A percentile compares a stretch with the other conserved stretches of the same genome.
These are phyloP conservation scores for Oryza brachyantha DNA, from an alignment of 176 grass and related monocot genomes.

Conservation along the genomic window DNA sequence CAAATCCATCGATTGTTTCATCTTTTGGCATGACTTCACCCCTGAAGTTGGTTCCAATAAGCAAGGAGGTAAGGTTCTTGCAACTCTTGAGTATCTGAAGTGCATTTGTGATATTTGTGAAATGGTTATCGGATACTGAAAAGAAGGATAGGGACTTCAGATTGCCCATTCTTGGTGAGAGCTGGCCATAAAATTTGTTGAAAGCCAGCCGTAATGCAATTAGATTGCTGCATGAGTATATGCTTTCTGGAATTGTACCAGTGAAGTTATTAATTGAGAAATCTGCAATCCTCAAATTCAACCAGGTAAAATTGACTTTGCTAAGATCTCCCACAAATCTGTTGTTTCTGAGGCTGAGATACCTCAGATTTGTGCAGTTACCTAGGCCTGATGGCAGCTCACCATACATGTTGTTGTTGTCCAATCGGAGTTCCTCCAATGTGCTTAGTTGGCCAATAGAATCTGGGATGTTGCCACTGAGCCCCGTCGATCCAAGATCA, in stretches of 20 bases:
- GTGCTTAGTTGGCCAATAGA: conserved; percentile 53
- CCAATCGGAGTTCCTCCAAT: conserved; percentile 43
- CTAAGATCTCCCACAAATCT: conserved; percentile 49
- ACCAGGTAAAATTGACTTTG: conserved; percentile 50
- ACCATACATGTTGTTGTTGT: conserved; percentile 57
- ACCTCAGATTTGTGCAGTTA: conserved; percentile 57
- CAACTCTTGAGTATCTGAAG: conserved; percentile 60
- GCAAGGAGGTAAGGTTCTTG: conserved; percentile 49
- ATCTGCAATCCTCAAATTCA: conserved; percentile 59
- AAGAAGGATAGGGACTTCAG: conserved; percentile 57
- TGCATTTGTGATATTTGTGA: conserved; percentile 54
- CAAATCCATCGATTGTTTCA: conserved; percentile 48
- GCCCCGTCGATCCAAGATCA: conserved; percentile 47
- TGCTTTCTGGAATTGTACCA: conserved; percentile 64
- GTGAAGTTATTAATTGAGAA: conserved; percentile 56
- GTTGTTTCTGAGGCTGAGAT: conserved; percentile 65
- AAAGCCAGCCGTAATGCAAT: conserved; percentile 56
- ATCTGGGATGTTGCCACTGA: conserved; percentile 45
- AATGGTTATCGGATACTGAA: conserved; percentile 57
- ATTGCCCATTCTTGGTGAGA: conserved; percentile 55
- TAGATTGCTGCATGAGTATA: conserved; percentile 63
- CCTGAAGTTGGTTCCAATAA: conserved; percentile 59
- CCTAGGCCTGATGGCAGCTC: conserved; percentile 43
- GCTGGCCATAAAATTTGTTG: conserved; percentile 51
- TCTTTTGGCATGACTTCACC: conserved; percentile 49